These are phyloP conservation scores for Entomortierella parvispora DNA, from an alignment of 192 early-diverging fungal species.

Conservation along the genomic window DNA sequence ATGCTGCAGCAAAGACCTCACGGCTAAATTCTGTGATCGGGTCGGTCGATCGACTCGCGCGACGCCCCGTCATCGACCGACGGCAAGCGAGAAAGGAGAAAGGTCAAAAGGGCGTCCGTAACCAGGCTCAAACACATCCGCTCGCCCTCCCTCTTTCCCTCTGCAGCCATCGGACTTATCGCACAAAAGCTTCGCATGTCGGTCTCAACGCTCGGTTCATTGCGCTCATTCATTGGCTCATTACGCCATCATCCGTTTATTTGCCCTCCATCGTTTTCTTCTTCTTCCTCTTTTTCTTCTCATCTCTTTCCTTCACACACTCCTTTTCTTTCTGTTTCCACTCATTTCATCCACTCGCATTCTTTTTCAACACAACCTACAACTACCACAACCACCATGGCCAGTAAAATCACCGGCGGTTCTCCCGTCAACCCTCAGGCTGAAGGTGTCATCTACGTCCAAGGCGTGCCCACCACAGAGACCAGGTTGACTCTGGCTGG, in stretches of 20 bases:
- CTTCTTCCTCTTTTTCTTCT: not conserved
- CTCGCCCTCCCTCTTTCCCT: too few relatives aligned
- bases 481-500: slow-evolving; percentile 50
- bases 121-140: too few relatives aligned
- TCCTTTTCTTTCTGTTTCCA: not conserved
- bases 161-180: too few relatives aligned
- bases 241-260: not conserved
- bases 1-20: too few relatives aligned
- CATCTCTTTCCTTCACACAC: not conserved
- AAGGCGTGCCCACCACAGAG: slow-evolving; percentile 50
- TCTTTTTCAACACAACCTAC: slow-evolving; percentile 1
- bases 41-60: too few relatives aligned
- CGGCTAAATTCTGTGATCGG: too few relatives aligned
- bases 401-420: slow-evolving; percentile 3
- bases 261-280: not conserved
- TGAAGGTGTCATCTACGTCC: slow-evolving; percentile 36
- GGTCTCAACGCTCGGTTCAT: too few relatives aligned
- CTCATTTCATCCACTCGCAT: not conserved
- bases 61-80: too few relatives aligned
- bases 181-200: too few relatives aligned
- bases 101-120: too few relatives aligned
- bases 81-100: too few relatives aligned
- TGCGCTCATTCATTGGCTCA: too few relatives aligned
- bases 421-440: slow-evolving; percentile 13
- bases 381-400: not conserved